Base-by-base conservation (phyloP, 1,284 basidiomycete genomes). In the Termitomyces sp. region DNA sequence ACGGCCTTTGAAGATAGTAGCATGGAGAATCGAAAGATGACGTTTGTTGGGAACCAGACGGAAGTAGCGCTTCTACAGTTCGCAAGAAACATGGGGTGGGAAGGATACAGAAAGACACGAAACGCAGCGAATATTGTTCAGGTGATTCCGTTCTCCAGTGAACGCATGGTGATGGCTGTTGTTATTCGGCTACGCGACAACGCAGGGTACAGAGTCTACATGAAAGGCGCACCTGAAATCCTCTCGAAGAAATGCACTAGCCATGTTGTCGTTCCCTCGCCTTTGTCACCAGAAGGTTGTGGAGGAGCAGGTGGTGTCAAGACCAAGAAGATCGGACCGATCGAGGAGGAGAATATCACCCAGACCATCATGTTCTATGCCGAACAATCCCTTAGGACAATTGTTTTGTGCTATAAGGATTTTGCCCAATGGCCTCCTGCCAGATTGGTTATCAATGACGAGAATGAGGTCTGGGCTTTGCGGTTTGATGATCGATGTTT, bases 351-450 rank as follows among this genome's bases (percentile, higher is more conserved):
- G 60, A 96, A 96, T 63, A 89, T 97, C 65, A 80, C 79, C 28
- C 79, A 87, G 52, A 97, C 93, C 14, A 98, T 96, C 71, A 93
- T 93, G 59, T 94, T 95, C 72, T 98, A 97, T 67, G 95, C 95
- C 64, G 92, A 94, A 69, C 94, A 98, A 75, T 90, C 84, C 19
- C 84, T 98, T 11, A 83, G 94, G 45, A 97, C 96, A 0, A 91
- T 99, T 58, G 92, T 93, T 1, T 69, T 98, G 41, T 95, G 93
- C 68, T 98, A 97, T 67, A 81, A 86, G 44, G 95, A 99, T 64
- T 87, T 97, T 58, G 71, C 83, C 10, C 68, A 72, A 3, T 98
- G 94, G 94, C 95, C 96, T 13, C 94, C 94, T 9, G 64, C 66
- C 5, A 76, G 73, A 18, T 60, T 68, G 24, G 55, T 63, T 4